Conservation (phyloP, 176 grass and related monocot species). For the Hordeum vulgare region DNA sequence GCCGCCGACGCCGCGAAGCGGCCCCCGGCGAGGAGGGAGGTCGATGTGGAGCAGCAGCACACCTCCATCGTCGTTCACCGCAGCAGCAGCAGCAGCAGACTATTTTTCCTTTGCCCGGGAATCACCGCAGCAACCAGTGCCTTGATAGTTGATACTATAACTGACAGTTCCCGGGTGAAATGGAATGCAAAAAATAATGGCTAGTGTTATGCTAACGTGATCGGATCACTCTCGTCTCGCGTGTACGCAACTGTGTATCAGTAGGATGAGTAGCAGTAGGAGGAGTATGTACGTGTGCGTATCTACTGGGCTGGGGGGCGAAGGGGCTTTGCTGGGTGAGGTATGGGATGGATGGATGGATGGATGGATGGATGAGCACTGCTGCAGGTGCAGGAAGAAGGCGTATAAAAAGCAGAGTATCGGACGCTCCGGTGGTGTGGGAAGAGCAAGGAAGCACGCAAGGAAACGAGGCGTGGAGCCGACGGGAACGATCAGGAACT, state of each 20-base stretch:
- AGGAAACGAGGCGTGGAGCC: neutral
- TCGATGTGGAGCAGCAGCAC: slow-evolving; percentile 43
- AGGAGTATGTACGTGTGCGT: neutral
- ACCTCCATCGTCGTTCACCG: slow-evolving; percentile 28
- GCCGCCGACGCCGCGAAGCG: neutral
- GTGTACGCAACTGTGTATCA: neutral
- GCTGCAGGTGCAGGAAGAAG: neutral
- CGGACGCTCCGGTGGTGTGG: neutral
- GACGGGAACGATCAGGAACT: neutral
- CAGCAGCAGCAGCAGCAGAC: too few relatives aligned
- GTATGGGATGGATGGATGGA: too few relatives aligned
- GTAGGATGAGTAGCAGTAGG: neutral
- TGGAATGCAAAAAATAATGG: neutral
- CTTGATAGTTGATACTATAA: too few relatives aligned
- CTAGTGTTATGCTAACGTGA: neutral
- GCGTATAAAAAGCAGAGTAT: slow-evolving; percentile 21
- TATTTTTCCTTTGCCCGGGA: neutral
- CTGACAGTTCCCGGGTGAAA: neutral
- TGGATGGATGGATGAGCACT: neutral
- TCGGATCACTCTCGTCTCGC: neutral
- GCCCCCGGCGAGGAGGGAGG: neutral
- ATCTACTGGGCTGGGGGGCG: neutral
- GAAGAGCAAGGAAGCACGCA: slow-evolving; percentile 31
- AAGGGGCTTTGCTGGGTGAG: neutral
- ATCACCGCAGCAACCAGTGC: too few relatives aligned